Percentiles rank a stretch among this genome's conserved stretches.
Evolutionary conservation across 257 asterid genomes (phyloP).

Genomic region (Solanum lycopersicoides): DNA sequence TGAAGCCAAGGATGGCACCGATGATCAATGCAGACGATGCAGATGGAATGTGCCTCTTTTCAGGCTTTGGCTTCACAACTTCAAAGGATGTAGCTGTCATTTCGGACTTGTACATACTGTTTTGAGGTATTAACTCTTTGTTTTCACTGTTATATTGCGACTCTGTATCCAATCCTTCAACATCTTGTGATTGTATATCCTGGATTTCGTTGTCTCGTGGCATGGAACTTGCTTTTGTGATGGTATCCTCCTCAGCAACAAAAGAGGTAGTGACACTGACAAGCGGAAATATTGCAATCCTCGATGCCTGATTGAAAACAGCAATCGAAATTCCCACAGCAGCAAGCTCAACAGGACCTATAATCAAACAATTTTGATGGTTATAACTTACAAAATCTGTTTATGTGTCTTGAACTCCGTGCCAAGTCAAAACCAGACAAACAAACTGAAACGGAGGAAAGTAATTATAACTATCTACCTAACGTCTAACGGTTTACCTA

Average conservation of each 20-base stretch:
- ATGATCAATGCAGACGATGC: slow-evolving; percentile 73
- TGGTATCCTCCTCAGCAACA: slow-evolving; percentile 57
- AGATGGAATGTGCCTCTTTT: slow-evolving; percentile 52
- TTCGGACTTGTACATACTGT: slow-evolving; percentile 20
- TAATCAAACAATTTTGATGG: neutral
- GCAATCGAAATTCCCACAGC: slow-evolving; percentile 76
- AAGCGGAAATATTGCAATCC: slow-evolving; percentile 57
- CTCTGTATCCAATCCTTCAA: slow-evolving; percentile 22
- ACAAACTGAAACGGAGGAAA: neutral
- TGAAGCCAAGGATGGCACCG: slow-evolving; percentile 52
- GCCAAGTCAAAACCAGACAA: neutral
- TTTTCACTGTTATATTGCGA: slow-evolving; percentile 21
- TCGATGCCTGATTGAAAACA: slow-evolving; percentile 57
- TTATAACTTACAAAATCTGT: neutral
- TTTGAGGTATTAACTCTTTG: slow-evolving; percentile 36
- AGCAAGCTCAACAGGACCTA: slow-evolving; percentile 61
- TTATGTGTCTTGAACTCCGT: neutral
- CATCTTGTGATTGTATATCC: neutral
- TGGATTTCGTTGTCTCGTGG: slow-evolving; percentile 1
- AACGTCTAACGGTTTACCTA: slow-evolving; percentile 26
- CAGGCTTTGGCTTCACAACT: slow-evolving; percentile 6
- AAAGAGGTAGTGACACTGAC: slow-evolving; percentile 66
- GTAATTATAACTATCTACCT: neutral
- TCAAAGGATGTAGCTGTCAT: slow-evolving; percentile 11
- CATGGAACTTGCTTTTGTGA: slow-evolving; percentile 1